Evolutionary conservation across 1,284 basidiomycete species (phyloP), one percentile per base, ranked within the genome.

Genomic region (Ceratobasidium theobromae): DNA sequence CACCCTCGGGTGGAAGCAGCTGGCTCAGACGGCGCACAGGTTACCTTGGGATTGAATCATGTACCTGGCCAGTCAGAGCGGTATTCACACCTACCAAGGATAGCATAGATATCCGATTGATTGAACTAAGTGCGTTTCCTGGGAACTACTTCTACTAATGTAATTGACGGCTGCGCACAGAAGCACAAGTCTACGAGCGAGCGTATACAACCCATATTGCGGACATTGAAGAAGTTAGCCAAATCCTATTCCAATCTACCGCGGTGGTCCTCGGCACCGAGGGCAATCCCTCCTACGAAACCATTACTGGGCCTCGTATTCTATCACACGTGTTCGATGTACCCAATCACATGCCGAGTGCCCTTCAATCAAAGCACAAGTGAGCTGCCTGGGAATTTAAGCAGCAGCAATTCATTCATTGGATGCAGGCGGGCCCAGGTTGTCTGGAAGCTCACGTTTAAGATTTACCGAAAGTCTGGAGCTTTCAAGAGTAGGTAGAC

Each of bases 141-240:
- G 21, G 21, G 45, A 48, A 49, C 33, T 9, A 45, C 18, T 45
- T 43, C 43, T 18, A 6, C 21, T 35, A 28, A 11, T 21, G 41
- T 16, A 33, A 60, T 45, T 60, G 18, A 32, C 54, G 25, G 21
- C 38, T 27, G 14, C 18, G 8, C n/a, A 52, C 33, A 62, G 58
- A 62, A 48, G 58, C 58, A 16, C 48, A 62, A 32, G 48, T 62
- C 14, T 62, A 62, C 25, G 58, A 62, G 41, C 58, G 58, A 18
- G 58, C 58, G 41, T 52, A 62, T 25, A 62, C 58, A 30, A 62
- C 58, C 6, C 58, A 62, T 41, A 62, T 62, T 32, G 32, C 58
- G 28, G 58, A 62, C 35, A 43, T 62, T 18, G 58, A 62, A 52
- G 58, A 62, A 62, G 58, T 62, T 32, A 62, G 58, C 58, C 58